Base-by-base conservation (phyloP, 169 alveolate species). In the Theileria parva region DNA sequence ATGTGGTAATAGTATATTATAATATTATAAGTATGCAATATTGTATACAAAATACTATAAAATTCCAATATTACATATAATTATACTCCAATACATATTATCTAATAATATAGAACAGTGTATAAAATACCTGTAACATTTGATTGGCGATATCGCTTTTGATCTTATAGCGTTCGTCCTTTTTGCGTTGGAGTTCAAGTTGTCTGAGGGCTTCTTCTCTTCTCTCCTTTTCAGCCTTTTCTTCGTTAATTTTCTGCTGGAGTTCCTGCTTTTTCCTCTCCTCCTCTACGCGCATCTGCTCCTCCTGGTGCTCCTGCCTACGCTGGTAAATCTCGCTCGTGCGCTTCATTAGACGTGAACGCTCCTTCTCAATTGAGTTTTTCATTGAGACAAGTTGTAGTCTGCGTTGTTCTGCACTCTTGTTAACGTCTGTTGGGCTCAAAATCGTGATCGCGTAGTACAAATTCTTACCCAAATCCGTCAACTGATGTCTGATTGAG, bases 121-220 rank as follows among this genome's bases (percentile, higher is more conserved):
- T 44, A 13, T 60, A 25, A 76, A 80, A 80, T 75, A 84, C 95
- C 74, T 86, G 74, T 88, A 89, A 74, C 89, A 92, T 90, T 86
- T 83, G 85, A 89, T 86, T 81, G 84, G 88, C 93, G 57, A 92
- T 86, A 86, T 86, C 94, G 88, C 78, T 86, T 80, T 87, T 92
- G 94, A 65, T 88, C 93, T 73, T 93, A 93, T 80, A 89, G 92
- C 89, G 93, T 86, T 87, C 96, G 61, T 87, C 96, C 88, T 88
- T 91, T 75, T 85, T 91, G 21, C 90, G 87, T 83, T 93, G 95
- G 64, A 88, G 79, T 77, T 93, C 95, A 81, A 86, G 89, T 81
- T 93, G 94, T 65, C 91, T 86, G 50, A 88, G 86, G 72, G 87
- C 96, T 69, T 92, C 95, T 37, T 89, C 94, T 44, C 94, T 86